A percentile compares a stretch with the other conserved stretches of the same genome.
These are phyloP conservation scores for Pseudogymnoascus sp. DNA, from an alignment of 2,329 filamentous ascomycete genomes.

Conservation along the genomic window DNA sequence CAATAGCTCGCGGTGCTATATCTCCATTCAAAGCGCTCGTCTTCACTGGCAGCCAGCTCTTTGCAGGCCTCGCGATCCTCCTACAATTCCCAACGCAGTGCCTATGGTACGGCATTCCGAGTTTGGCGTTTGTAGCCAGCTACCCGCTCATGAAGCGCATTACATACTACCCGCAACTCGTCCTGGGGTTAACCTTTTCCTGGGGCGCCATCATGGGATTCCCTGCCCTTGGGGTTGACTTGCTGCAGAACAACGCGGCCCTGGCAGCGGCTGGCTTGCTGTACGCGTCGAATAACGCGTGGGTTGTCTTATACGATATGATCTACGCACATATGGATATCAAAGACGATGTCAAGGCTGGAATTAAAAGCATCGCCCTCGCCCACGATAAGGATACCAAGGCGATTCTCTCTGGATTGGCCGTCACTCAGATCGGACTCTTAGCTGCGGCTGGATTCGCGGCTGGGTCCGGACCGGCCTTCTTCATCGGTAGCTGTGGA, in stretches of 20 bases:
- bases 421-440: conserved; percentile 59
- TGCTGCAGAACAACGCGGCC: conserved; percentile 56
- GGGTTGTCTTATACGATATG: conserved; percentile 88
- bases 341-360: conserved; percentile 74
- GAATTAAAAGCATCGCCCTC: conserved; percentile 81
- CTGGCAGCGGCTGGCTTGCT: conserved; percentile 59
- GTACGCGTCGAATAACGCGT: conserved; percentile 72
- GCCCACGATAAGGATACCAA: conserved; percentile 74
- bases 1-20: conserved; percentile 72
- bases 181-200: conserved; percentile 77
- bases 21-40: conserved; percentile 62
- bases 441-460: conserved; percentile 62
- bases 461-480: conserved; percentile 59
- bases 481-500: conserved; percentile 60
- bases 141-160: conserved; percentile 82
- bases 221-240: conserved; percentile 69
- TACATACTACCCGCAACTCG: conserved; percentile 79
- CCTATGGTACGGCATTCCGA: conserved; percentile 70
- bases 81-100: conserved; percentile 68
- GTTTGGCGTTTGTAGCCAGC: conserved; percentile 60
- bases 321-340: conserved; percentile 92
- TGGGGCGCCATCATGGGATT: conserved; percentile 89
- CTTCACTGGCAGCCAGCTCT: conserved; percentile 67
- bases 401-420: conserved; percentile 62
- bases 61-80: conserved; percentile 64